Evolutionary conservation across 2,329 filamentous ascomycete genomes (phyloP).

Genomic region (Nigrograna mackinnonii): DNA sequence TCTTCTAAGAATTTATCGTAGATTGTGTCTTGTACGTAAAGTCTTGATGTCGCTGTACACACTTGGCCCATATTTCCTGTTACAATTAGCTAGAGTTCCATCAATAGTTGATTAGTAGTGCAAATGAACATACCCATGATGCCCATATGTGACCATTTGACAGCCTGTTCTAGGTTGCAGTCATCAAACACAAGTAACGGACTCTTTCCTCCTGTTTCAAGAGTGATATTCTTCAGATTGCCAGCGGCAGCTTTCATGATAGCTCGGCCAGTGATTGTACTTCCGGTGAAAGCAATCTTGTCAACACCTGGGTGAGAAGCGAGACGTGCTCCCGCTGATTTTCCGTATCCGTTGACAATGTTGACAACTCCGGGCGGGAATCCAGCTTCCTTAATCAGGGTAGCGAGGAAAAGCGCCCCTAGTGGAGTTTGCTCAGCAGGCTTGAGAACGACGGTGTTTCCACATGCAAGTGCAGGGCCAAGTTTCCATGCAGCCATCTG

Average conservation of each 20-base stretch:
- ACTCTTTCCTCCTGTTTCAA: too few relatives aligned
- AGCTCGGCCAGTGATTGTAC: not conserved
- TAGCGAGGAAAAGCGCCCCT: not conserved
- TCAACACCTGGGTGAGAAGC: not conserved
- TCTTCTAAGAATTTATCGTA: not conserved
- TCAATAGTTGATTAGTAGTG: not conserved
- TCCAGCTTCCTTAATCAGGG: not conserved
- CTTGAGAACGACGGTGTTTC: too few relatives aligned
- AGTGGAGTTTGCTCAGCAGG: not conserved
- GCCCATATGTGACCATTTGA: not conserved
- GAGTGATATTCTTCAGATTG: not conserved
- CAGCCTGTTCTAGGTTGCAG: not conserved
- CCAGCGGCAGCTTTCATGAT: not conserved
- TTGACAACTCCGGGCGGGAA: not conserved
- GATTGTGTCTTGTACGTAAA: not conserved
- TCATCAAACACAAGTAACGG: not conserved
- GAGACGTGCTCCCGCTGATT: not conserved
- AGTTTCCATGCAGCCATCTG: not conserved
- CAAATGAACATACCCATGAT: not conserved
- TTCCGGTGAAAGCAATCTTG: conserved; percentile 1
- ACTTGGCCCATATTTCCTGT: not conserved
- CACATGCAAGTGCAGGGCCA: too few relatives aligned
- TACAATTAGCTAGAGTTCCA: not conserved
- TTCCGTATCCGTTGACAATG: not conserved
- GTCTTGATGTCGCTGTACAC: not conserved